Evolutionary conservation across 805 yeast species (phyloP).

Genomic region (Hemisphaericaspora nanyangensis): DNA sequence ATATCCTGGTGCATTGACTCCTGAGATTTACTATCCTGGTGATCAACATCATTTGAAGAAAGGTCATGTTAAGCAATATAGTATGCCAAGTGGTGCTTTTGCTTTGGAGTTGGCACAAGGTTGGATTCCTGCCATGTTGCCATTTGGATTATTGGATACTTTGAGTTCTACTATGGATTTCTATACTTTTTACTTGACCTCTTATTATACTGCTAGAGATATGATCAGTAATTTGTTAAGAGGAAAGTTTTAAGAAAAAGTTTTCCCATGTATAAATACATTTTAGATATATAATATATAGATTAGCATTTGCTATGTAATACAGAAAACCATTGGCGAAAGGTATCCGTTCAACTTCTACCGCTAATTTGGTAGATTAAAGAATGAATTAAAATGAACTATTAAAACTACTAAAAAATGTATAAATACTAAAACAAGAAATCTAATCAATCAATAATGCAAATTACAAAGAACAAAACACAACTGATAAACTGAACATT

Average conservation of each 20-base stretch:
- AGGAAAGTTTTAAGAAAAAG: slow-evolving; percentile 58
- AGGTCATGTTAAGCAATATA: slow-evolving; percentile 79
- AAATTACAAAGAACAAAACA: no score
- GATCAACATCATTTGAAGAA: slow-evolving; percentile 74
- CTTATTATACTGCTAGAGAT: slow-evolving; percentile 69
- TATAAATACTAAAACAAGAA: no score
- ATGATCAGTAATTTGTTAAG: slow-evolving; percentile 64
- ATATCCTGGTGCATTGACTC: slow-evolving; percentile 53
- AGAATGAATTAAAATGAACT: no score
- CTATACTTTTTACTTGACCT: slow-evolving; percentile 64
- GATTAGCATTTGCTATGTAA: no score
- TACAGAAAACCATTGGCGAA: no score
- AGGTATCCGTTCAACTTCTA: no score
- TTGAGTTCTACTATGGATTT: slow-evolving; percentile 78
- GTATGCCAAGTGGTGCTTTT: slow-evolving; percentile 77
- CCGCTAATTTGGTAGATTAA: no score
- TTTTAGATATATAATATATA: no score
- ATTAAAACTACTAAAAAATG: no score
- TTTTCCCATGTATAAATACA: no score
- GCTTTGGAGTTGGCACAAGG: slow-evolving; percentile 98
- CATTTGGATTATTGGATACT: slow-evolving; percentile 87
- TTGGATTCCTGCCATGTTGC: slow-evolving; percentile 97
- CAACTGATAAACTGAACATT: no score
- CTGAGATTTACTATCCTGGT: slow-evolving; percentile 82
- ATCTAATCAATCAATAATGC: no score